Evolutionary conservation across 163 green algal species (phyloP).

Genomic region (Chloroidium sp.): DNA sequence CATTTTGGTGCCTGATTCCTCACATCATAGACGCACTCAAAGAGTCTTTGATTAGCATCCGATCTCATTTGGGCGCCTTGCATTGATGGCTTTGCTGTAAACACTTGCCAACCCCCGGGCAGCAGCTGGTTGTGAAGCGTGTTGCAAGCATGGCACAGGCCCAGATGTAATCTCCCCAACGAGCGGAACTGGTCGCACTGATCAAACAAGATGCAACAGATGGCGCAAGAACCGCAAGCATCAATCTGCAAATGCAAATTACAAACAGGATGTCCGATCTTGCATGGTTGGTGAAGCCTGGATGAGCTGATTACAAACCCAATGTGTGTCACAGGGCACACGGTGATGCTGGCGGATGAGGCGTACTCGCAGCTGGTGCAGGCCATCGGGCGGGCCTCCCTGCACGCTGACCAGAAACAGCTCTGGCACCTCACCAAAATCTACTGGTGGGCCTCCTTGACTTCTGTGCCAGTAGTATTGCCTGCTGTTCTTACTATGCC

Average conservation of each 20-base stretch:
- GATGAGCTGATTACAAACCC: background rate
- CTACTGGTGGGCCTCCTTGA: slow-evolving; percentile 41
- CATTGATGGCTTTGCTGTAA: no score
- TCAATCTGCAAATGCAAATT: background rate
- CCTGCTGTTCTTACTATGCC: background rate
- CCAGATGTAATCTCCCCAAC: no score
- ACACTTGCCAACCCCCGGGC: no score
- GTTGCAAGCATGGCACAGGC: no score
- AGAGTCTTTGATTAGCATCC: no score
- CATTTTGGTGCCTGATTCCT: no score
- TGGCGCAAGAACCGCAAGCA: background rate
- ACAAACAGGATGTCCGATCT: background rate
- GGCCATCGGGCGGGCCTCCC: slow-evolving; percentile 71
- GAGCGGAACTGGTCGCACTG: no score
- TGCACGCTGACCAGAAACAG: slow-evolving; percentile 71
- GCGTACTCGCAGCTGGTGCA: slow-evolving; percentile 70
- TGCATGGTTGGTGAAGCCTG: background rate
- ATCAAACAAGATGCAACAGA: background rate
- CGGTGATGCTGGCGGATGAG: slow-evolving; percentile 80
- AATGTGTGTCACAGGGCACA: slow-evolving; percentile 52
- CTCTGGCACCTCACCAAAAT: slow-evolving; percentile 85
- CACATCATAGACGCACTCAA: no score
- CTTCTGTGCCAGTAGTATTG: background rate
- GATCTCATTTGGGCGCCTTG: no score
- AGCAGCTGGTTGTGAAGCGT: no score